Conservation (phyloP, 495 filamentous ascomycete genomes). For the Neurospora sp. region DNA sequence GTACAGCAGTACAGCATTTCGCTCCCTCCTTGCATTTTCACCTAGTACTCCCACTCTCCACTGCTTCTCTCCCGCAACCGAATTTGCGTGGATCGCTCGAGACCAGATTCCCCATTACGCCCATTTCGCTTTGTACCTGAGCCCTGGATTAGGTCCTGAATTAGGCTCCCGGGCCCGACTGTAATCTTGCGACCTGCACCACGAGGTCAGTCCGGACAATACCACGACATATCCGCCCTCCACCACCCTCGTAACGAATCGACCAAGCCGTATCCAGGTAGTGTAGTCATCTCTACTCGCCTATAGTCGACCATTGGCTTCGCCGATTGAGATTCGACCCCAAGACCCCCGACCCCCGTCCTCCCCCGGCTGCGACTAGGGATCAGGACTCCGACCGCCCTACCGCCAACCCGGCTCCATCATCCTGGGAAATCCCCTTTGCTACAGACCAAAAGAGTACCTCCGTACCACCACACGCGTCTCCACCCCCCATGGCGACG, state of each 20-base stretch:
- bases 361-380: background rate
- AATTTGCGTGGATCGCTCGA: background rate
- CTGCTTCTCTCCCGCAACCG: background rate
- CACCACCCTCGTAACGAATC: background rate
- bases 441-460: background rate
- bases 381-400: background rate
- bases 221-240: background rate
- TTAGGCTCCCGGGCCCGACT: background rate
- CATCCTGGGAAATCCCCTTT: background rate
- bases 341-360: background rate
- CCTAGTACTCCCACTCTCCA: background rate
- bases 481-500: constrained; percentile 16
- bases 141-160: background rate
- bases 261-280: background rate
- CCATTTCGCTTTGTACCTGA: background rate
- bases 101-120: background rate
- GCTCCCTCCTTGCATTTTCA: background rate
- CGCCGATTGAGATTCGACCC: background rate
- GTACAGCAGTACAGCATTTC: background rate
- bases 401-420: background rate
- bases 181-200: background rate
- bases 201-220: background rate
- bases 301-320: background rate
- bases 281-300: background rate
- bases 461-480: background rate